Base-by-base conservation (phyloP, 148 eudicot species). In the Vaccinium vitisidaea region DNA sequence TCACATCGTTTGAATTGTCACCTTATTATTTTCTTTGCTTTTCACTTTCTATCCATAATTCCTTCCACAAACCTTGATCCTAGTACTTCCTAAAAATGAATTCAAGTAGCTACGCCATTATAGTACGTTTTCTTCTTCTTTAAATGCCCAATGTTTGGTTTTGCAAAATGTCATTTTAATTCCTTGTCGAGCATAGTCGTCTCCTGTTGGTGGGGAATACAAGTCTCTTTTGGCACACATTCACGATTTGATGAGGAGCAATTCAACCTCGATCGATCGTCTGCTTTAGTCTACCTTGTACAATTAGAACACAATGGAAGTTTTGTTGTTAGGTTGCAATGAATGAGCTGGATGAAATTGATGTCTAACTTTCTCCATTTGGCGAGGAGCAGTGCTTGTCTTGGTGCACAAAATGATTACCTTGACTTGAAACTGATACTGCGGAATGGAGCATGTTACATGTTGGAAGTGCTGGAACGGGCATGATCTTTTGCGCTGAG, bases 191-290 rank as follows among this genome's bases (percentile, higher is more conserved):
- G 99, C 87, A 93, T 96, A 77, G 99, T 96, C 48, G 99, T 91
- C 77, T 93, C 99, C 50, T 96, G 99, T 84, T 91, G 97, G 9
- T 96, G 99, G 99, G 98, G 99, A 3, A 96, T 93, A 89, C 98
- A 88, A 82, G 99, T 96, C 61, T 90, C 98, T 83, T 94, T 96
- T 77, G 99, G 99, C 52, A 96, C 99, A 2, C 98, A 98, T 58
- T 87, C 95, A 46, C 88, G 88, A 67, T 96, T 96, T 80, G 98
- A 96, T 61, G 52, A 53, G 19, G 61, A 49, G 43, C 25, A 50
- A 52, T 52, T 23, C 6, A 53, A 30, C 8, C 14, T 30, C 2
- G 50, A 32, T 58, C 12, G 18, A 9, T 49, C 19, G 46, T 49
- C n/a, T 69, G 11, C 75, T 70, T 82, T 76, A 52, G 14, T 23